These are phyloP conservation scores for Termitomyces sp. DNA, from an alignment of 768 basidiomycete species.

Conservation along the genomic window DNA sequence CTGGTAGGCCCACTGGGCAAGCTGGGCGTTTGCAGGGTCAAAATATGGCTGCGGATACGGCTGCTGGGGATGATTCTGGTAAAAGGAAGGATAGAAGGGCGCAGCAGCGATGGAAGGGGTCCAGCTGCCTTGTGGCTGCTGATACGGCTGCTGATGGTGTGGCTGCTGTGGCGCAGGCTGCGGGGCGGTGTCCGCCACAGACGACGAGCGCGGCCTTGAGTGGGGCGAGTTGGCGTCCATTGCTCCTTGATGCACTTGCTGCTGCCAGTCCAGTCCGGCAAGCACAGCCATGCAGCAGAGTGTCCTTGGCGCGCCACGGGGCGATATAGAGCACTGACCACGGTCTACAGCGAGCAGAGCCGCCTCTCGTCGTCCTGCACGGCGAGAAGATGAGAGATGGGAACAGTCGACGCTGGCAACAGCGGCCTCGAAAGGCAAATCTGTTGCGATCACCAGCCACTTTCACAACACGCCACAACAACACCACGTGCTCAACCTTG, in stretches of 20 bases:
- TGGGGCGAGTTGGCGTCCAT: constrained; percentile 49
- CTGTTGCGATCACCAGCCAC: constrained; percentile 32
- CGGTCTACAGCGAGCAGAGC: constrained; percentile 7
- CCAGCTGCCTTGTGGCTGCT: constrained; percentile 67
- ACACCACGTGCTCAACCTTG: constrained; percentile 11
- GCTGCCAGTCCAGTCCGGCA: constrained; percentile 69
- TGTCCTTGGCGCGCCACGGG: constrained; percentile 7
- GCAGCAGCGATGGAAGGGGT: constrained; percentile 58
- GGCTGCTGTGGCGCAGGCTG: constrained; percentile 27
- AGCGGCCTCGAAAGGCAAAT: constrained; percentile 23
- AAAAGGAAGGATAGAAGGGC: constrained; percentile 76
- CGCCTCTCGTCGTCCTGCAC: constrained; percentile 9
- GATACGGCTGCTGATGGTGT: constrained; percentile 27
- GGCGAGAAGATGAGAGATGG: constrained; percentile 13
- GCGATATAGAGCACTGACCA: constrained; percentile 5
- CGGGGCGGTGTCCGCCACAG: constrained; percentile 44
- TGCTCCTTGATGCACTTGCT: constrained; percentile 36
- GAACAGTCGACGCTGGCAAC: constrained; percentile 24
- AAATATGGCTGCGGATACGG: constrained; percentile 51
- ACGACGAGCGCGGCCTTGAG: constrained; percentile 56
- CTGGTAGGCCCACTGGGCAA: constrained; percentile 87
- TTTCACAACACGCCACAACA: constrained; percentile 27
- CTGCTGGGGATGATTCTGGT: constrained; percentile 65
- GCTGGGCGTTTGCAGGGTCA: constrained; percentile 69
- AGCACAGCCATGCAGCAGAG: constrained; percentile 64